These are phyloP conservation scores for Rhodocollybia butyracea DNA, from an alignment of 768 basidiomycete species.

Conservation along the genomic window DNA sequence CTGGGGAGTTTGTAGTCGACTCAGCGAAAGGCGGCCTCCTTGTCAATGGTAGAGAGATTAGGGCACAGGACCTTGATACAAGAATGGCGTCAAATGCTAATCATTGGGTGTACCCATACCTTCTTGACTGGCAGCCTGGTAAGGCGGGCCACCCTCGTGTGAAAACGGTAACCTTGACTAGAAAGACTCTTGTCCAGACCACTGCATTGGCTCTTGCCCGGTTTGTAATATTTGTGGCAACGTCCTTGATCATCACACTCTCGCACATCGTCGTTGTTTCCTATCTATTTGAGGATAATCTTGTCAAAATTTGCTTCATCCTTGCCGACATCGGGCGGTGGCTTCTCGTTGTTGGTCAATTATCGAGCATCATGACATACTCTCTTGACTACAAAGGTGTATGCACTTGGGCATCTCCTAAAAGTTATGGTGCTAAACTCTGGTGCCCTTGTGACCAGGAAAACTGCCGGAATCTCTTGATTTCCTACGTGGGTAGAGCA, in stretches of 20 bases:
- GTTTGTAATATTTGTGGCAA: slow-evolving; percentile 1
- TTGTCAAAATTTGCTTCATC: neutral
- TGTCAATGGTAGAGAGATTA: neutral
- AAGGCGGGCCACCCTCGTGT: neutral
- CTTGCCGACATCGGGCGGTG: slow-evolving; percentile 5
- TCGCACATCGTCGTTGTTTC: neutral
- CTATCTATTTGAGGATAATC: neutral
- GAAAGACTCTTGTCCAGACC: neutral
- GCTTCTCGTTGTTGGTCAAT: slow-evolving; percentile 3
- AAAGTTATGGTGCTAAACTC: neutral
- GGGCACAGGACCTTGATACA: neutral
- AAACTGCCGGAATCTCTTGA: neutral
- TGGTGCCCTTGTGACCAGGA: neutral
- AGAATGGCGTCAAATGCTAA: neutral
- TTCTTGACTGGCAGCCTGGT: neutral
- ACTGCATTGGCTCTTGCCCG: neutral
- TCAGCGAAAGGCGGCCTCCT: neutral
- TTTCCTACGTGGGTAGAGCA: neutral
- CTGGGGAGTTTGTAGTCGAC: neutral
- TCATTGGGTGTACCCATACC: neutral
- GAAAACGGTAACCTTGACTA: neutral
- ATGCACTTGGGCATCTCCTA: slow-evolving; percentile 3
- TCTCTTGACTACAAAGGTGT: slow-evolving; percentile 7
- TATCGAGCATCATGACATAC: slow-evolving; percentile 4
- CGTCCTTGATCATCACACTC: neutral